Percentiles rank a stretch among this genome's conserved stretches.
Evolutionary conservation across 768 basidiomycete genomes (phyloP).

Genomic region (Lactarius hengduanensis): DNA sequence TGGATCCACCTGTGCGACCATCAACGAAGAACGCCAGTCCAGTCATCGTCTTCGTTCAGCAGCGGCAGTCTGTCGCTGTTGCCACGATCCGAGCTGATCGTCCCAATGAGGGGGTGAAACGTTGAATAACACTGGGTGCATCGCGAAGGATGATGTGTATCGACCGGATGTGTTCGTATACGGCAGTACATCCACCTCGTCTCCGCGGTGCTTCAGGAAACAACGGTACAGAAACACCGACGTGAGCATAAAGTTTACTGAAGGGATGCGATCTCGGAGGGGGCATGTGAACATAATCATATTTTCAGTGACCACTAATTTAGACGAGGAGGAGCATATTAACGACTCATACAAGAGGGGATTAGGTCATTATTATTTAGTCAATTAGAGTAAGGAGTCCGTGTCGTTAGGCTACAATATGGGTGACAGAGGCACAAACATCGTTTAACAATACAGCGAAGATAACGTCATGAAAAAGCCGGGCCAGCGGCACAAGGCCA

Average conservation of each 20-base stretch:
- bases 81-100: neutral
- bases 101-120: neutral
- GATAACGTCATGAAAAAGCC: neutral
- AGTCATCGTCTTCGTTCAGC: neutral
- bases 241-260: neutral
- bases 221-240: neutral
- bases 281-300: neutral
- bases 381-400: neutral
- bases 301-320: neutral
- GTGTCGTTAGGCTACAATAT: neutral
- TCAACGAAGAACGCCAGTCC: neutral
- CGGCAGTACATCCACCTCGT: neutral
- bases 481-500: conserved; percentile 1
- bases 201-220: neutral
- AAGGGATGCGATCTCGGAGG: neutral
- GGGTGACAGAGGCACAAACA: neutral
- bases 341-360: neutral
- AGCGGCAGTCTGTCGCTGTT: neutral
- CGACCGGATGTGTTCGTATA: neutral
- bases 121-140: neutral
- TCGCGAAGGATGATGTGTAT: neutral
- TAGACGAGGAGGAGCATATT: neutral
- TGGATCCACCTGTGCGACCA: neutral
- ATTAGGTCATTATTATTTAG: neutral
- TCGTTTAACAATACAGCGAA: neutral